Evolutionary conservation across 208 protist genomes (phyloP).

Genomic region (Trypanosoma avium): DNA sequence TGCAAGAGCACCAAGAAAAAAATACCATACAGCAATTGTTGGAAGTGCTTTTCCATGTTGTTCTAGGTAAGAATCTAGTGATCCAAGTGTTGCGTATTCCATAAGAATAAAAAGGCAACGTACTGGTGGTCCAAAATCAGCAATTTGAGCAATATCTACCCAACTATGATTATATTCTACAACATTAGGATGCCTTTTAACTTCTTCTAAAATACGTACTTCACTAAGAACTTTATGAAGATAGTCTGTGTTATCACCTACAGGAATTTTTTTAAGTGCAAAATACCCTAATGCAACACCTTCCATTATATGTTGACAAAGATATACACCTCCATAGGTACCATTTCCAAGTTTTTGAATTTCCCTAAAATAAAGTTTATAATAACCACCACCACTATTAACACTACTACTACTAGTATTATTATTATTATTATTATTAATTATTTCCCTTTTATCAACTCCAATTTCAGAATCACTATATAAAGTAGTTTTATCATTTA

Average conservation of each 20-base stretch:
- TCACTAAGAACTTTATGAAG: conserved; percentile 79
- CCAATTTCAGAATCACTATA: too few relatives aligned
- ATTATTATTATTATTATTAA: not conserved
- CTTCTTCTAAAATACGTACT: conserved; percentile 84
- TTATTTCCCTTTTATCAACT: not conserved
- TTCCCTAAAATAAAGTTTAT: conserved; percentile 81
- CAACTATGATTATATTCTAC: conserved; percentile 92
- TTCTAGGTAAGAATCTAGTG: conserved; percentile 81
- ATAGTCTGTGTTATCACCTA: conserved; percentile 80
- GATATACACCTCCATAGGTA: conserved; percentile 85
- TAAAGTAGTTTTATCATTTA: too few relatives aligned
- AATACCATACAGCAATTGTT: conserved; percentile 88
- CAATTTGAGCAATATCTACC: conserved; percentile 78
- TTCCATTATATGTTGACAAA: conserved; percentile 85
- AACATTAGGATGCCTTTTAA: conserved; percentile 85
- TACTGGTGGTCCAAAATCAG: conserved; percentile 89
- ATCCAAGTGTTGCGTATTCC: conserved; percentile 87
- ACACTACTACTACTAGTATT: not conserved
- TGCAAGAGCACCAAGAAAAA: conserved; percentile 81
- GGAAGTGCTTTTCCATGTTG: conserved; percentile 65
- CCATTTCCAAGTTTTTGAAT: conserved; percentile 81
- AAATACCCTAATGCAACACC: conserved; percentile 78
- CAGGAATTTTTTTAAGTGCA: conserved; percentile 91
- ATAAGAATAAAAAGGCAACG: conserved; percentile 90
- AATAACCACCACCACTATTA: conserved; percentile 56